Conservation (phyloP, 805 yeast genomes). For the Metschnikowia aberdeeniae region DNA sequence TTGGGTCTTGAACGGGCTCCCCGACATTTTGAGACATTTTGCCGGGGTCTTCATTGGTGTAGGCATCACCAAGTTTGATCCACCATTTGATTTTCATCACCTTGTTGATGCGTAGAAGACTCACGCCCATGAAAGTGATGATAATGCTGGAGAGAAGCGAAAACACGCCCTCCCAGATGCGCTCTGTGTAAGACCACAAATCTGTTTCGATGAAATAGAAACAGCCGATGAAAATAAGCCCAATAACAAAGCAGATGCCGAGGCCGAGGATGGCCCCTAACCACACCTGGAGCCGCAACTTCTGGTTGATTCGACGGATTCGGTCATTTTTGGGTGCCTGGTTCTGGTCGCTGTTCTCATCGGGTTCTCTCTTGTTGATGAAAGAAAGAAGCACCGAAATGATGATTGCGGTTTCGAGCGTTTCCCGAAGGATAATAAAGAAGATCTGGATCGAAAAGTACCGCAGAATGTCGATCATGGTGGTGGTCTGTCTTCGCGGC, state of each 20-base stretch:
- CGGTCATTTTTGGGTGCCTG: conserved; percentile 6
- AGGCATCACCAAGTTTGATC: conserved; percentile 43
- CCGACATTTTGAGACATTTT: neutral
- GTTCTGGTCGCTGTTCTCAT: neutral
- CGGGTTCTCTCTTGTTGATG: conserved; percentile 45
- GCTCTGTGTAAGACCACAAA: conserved; percentile 82
- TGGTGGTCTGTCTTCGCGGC: neutral
- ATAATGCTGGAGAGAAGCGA: conserved; percentile 73
- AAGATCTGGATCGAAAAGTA: conserved; percentile 70
- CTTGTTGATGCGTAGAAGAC: conserved; percentile 74
- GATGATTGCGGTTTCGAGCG: conserved; percentile 72
- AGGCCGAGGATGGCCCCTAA: conserved; percentile 75
- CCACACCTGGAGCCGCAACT: conserved; percentile 63
- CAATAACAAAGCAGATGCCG: conserved; percentile 63
- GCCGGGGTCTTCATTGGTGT: conserved; percentile 18
- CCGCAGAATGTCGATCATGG: conserved; percentile 16
- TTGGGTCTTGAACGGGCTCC: neutral
- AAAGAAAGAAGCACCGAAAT: conserved; percentile 71
- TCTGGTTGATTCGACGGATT: conserved; percentile 11
- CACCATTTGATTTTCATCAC: conserved; percentile 75
- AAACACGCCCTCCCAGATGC: conserved; percentile 84
- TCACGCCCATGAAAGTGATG: conserved; percentile 83
- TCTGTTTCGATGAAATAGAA: conserved; percentile 80
- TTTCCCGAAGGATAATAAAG: conserved; percentile 68
- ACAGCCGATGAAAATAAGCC: conserved; percentile 61